Evolutionary conservation across 352 stramenopile genomes (phyloP).

Genomic region (Pythium sukuiense): DNA sequence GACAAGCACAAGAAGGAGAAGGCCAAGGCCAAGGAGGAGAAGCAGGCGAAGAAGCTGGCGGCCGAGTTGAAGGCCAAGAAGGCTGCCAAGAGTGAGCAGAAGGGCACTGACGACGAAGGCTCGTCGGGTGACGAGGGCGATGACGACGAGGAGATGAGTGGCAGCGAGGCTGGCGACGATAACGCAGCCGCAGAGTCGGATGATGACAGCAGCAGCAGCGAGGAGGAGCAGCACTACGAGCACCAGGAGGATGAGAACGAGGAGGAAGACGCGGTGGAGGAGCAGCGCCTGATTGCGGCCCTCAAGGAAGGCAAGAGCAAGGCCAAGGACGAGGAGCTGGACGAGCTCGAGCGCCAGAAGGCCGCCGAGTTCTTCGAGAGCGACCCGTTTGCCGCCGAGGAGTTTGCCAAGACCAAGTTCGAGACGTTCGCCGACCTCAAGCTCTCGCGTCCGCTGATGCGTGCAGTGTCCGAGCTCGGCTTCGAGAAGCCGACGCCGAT

Average conservation of each 20-base stretch:
- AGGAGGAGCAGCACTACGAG: slow-evolving; percentile 37
- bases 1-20: slow-evolving; percentile 82
- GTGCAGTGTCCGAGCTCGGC: slow-evolving; percentile 95
- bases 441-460: slow-evolving; percentile 95
- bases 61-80: slow-evolving; percentile 40
- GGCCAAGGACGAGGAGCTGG: slow-evolving; percentile 59
- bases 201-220: slow-evolving; percentile 30
- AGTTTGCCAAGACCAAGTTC: slow-evolving; percentile 83
- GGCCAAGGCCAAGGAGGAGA: slow-evolving; percentile 52
- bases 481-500: slow-evolving; percentile 97
- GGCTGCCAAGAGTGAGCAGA: slow-evolving; percentile 34
- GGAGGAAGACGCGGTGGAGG: slow-evolving; percentile 74
- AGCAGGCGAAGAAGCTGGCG: slow-evolving; percentile 48
- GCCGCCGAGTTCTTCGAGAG: slow-evolving; percentile 81
- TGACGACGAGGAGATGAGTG: slow-evolving; percentile 19
- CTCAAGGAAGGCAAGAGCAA: slow-evolving; percentile 60
- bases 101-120: slow-evolving; percentile 27
- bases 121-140: slow-evolving; percentile 9
- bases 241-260: slow-evolving; percentile 50
- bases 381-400: slow-evolving; percentile 73
- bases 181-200: slow-evolving; percentile 18
- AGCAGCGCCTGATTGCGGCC: slow-evolving; percentile 65
- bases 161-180: slow-evolving; percentile 29
- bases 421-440: slow-evolving; percentile 96
- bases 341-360: slow-evolving; percentile 80